Evolutionary conservation across 208 protist genomes (phyloP).

Genomic region (Leishmania martiniquensis): DNA sequence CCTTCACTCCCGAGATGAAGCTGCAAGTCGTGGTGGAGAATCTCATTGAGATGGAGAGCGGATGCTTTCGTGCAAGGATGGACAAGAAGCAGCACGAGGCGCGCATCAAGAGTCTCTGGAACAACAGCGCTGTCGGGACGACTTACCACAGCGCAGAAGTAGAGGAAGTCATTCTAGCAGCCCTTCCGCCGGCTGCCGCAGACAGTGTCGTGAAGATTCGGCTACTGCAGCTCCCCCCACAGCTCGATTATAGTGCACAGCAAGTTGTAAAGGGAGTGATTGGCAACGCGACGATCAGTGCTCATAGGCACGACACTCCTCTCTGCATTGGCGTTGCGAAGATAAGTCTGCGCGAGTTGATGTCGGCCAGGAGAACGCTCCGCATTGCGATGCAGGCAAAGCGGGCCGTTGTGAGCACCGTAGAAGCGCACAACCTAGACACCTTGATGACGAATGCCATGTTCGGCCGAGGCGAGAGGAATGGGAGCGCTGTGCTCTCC

Average conservation of each 20-base stretch:
- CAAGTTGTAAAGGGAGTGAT: constrained; percentile 17
- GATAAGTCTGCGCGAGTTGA: constrained; percentile 70
- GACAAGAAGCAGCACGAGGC: constrained; percentile 53
- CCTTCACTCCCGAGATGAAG: constrained; percentile 45
- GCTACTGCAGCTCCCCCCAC: constrained; percentile 74
- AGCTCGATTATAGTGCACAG: constrained; percentile 33
- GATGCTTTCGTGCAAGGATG: constrained; percentile 31
- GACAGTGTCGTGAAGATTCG: constrained; percentile 82
- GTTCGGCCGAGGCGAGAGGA: constrained; percentile 68
- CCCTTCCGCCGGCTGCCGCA: constrained; percentile 55
- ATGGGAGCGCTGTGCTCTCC: constrained; percentile 72
- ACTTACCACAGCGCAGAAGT: constrained; percentile 45
- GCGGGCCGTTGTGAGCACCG: constrained; percentile 45
- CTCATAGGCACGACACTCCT: constrained; percentile 40
- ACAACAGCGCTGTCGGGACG: constrained; percentile 71
- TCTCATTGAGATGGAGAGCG: constrained; percentile 70
- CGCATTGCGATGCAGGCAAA: constrained; percentile 80
- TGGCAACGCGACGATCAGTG: constrained; percentile 8
- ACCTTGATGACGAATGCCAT: constrained; percentile 71
- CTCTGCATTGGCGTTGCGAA: constrained; percentile 87
- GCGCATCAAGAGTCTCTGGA: constrained; percentile 56
- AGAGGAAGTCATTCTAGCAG: constrained; percentile 63
- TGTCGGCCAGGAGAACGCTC: constrained; percentile 59
- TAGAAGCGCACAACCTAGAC: constrained; percentile 73
- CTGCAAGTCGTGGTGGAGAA: constrained; percentile 80